Evolutionary conservation across 192 early-diverging fungal species (phyloP), one percentile per base, ranked within the genome.

Genomic region (Dimargaris xerosporica): DNA sequence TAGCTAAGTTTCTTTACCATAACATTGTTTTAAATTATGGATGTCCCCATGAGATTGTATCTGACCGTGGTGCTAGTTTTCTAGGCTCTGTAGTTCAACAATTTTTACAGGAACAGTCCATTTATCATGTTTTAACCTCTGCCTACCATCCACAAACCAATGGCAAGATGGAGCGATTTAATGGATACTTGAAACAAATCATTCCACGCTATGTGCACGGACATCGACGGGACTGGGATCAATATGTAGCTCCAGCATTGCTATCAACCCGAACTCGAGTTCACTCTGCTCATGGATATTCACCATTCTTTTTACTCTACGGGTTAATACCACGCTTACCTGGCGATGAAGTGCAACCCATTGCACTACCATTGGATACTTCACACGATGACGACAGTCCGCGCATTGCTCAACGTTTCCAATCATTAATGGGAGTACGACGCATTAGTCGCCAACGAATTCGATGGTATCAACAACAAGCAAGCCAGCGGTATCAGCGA

Each of bases 111-210:
- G 1, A 41, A 61, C 47, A 61, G n/a, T 15, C 25, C 12, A 31
- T 61, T 12, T 30, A 54, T 4, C 58, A 66, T 53, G 25, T 50
- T 13, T 34, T 50, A 29, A 66, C 65, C 4, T 66, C 65, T 3
- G 65, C 45, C 3, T 66, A 66, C 30, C 65, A 66, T 31, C 65
- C 58, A 6, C 44, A 51, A 41, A 59, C 58, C 7, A 66, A 66
- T 41, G 65, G 65, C 16, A 66, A 66, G 56, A 51, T 61, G 56
- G 56, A 66, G 16, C 58, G 46, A 25, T 60, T 61, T 31, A 66
- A 66, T 44, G 44, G 48, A 46, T 61, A 45, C 7, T 44, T 66
- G 1, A 61, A 61, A 16, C 41, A 61, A n/a, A 51, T 61, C 16
- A 3, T 54, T 25, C 21, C 26, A 15, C 16, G 29, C 15, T 26